Evolutionary conservation across 2,329 filamentous ascomycete species (phyloP), one percentile per base, ranked within the genome.

Genomic region (Trichoderma sp.): DNA sequence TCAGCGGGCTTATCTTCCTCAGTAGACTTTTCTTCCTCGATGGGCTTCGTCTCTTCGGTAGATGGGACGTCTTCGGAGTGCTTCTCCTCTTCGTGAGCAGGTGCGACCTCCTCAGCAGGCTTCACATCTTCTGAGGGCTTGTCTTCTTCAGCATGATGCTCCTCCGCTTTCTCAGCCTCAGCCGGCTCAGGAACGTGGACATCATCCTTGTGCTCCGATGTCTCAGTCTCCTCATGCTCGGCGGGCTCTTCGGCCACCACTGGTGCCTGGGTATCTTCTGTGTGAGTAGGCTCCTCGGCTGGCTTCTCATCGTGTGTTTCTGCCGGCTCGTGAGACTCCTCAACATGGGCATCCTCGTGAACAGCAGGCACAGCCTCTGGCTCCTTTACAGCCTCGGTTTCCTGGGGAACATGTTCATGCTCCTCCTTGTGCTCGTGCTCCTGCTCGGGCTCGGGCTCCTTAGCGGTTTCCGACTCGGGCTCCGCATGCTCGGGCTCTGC

Each of bases 291-390:
- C 34, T 70, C 53, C 56, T 70, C 73, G 14, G 26, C 65, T 36
- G 65, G 39, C 58, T 72, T 68, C 39, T 60, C 73, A 61, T 36
- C 47, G 6, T 73, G 64, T 61, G 74, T 67, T 60, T 62, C 64
- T n/a, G 62, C 58, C 5, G 72, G 11, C 34, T 73, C 26, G 72
- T 62, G 30, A 62, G 58, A 32, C 18, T 69, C 58, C 30, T 64
- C 71, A 30, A 62, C 32, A 74, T 74, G 26, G 75, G 76, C 28
- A 32, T 60, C n/a, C 15, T 68, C 56, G 24, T 70, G 67, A 18
- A 14, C 67, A 53, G 57, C 57, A 24, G 57, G 30, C 14, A 21
- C 57, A 7, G 39, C 60, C 72, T 71, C 69, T 47, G 68, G 30
- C 58, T 63, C 58, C 47, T 71, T 34, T 2, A 14, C 68, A 34